A percentile compares a stretch with the other conserved stretches of the same genome.
Evolutionary conservation across 2,329 filamentous ascomycete species (phyloP).

Genomic region (Rhynchosporium graminicola): DNA sequence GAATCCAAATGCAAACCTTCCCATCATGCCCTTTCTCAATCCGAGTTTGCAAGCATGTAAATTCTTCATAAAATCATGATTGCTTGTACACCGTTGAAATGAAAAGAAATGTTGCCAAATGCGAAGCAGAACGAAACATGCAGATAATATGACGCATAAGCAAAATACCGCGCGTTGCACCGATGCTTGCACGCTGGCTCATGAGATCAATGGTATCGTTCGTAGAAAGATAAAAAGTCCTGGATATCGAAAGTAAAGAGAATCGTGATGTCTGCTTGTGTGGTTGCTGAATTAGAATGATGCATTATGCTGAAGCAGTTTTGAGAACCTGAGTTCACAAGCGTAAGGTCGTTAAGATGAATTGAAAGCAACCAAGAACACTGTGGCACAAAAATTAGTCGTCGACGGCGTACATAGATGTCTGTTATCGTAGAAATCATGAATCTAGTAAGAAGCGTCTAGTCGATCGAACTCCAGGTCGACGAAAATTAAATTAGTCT

Average conservation of each 20-base stretch:
- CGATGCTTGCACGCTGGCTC: conserved; percentile 20
- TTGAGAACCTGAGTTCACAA: not conserved
- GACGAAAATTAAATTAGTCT: conserved; percentile 19
- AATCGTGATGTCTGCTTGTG: conserved; percentile 9
- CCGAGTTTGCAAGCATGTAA: not conserved
- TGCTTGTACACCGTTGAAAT: conserved; percentile 4
- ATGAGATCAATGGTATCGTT: conserved; percentile 26
- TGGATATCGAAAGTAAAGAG: conserved; percentile 9
- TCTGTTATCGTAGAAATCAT: conserved; percentile 32
- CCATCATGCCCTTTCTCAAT: not conserved
- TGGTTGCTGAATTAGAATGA: conserved; percentile 2
- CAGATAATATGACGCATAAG: conserved; percentile 13
- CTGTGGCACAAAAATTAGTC: conserved; percentile 18
- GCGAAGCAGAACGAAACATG: conserved; percentile 1
- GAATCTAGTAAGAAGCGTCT: conserved; percentile 30
- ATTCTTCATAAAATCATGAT: not conserved
- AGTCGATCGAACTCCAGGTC: conserved; percentile 23
- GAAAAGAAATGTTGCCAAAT: not conserved
- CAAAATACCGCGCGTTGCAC: conserved; percentile 24
- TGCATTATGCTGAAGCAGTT: not conserved
- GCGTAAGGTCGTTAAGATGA: not conserved
- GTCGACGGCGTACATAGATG: conserved; percentile 18
- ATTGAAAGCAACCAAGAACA: conserved; percentile 9
- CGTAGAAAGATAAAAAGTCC: conserved; percentile 20
- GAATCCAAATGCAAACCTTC: not conserved